Conservation (phyloP, 1,284 basidiomycete genomes). For the Crocinoboletus sp. region DNA sequence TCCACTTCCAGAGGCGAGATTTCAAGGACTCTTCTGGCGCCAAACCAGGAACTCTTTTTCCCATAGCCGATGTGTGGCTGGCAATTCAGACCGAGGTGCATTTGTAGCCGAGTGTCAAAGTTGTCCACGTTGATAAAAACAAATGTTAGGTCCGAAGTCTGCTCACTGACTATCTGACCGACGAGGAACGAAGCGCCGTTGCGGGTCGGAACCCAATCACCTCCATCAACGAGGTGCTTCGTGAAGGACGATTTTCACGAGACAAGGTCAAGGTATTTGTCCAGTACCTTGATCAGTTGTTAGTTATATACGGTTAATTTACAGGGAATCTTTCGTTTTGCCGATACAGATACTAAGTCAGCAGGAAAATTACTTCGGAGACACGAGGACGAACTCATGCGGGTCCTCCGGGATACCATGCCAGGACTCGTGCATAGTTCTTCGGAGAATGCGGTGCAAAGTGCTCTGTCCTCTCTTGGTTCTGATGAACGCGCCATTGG, state of each 20-base stretch:
- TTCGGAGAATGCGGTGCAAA: constrained; percentile 57
- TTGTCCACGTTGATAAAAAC: constrained; percentile 7
- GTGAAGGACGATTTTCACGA: constrained; percentile 74
- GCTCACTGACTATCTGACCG: constrained; percentile 89
- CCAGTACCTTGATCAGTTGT: background rate
- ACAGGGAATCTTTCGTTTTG: constrained; percentile 86
- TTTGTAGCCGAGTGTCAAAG: background rate
- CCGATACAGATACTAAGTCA: constrained; percentile 78
- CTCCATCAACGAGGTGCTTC: constrained; percentile 92
- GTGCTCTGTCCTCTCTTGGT: constrained; percentile 53
- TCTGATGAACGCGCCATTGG: constrained; percentile 70
- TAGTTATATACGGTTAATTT: constrained; percentile 4
- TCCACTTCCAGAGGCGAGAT: constrained; percentile 62
- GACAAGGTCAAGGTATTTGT: constrained; percentile 71
- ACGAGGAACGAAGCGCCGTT: constrained; percentile 77
- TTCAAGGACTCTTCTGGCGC: constrained; percentile 81
- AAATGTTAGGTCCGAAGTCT: constrained; percentile 68
- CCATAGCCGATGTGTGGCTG: constrained; percentile 88
- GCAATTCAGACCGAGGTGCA: constrained; percentile 86
- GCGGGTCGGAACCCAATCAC: constrained; percentile 83
- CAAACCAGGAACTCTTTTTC: constrained; percentile 69
- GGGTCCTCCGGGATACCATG: constrained; percentile 85
- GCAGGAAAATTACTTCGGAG: constrained; percentile 64
- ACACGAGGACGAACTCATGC: constrained; percentile 85
- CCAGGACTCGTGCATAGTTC: constrained; percentile 85